Evolutionary conservation across 139 green algal genomes (phyloP).

Genomic region (Coelastrella sp.): DNA sequence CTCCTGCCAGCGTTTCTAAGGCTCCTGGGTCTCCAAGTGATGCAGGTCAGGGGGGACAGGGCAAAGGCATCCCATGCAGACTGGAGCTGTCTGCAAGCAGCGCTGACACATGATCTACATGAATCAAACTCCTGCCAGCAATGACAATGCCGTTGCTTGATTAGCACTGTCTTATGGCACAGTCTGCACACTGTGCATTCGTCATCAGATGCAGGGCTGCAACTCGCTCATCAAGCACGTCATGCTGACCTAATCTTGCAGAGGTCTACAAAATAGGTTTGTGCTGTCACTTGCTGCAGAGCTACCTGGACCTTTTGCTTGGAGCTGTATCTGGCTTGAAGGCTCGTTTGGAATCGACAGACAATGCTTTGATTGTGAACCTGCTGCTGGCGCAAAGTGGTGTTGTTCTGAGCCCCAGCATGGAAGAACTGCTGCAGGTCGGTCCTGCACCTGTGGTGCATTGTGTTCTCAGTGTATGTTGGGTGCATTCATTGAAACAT

Average conservation of each 20-base stretch:
- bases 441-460: not conserved
- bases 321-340: slow-evolving; percentile 11
- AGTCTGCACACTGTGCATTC: no score
- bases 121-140: not conserved
- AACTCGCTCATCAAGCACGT: no score
- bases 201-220: no score
- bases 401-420: slow-evolving; percentile 10
- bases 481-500: not conserved
- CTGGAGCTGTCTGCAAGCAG: not conserved
- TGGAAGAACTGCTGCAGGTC: slow-evolving; percentile 24
- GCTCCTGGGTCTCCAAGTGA: slow-evolving; percentile 25
- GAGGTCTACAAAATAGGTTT: no score
- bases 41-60: slow-evolving; percentile 4
- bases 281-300: not conserved
- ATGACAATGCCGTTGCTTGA: not conserved
- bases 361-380: slow-evolving; percentile 27
- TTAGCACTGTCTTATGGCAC: no score
- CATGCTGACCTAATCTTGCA: no score
- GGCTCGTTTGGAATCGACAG: slow-evolving; percentile 1
- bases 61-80: not conserved
- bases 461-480: not conserved
- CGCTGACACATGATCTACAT: not conserved
- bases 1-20: slow-evolving; percentile 24
- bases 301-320: slow-evolving; percentile 17
- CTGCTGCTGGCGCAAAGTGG: not conserved